Evolutionary conservation across 169 alveolate species (phyloP).

Genomic region (Eimeria necatrix): DNA sequence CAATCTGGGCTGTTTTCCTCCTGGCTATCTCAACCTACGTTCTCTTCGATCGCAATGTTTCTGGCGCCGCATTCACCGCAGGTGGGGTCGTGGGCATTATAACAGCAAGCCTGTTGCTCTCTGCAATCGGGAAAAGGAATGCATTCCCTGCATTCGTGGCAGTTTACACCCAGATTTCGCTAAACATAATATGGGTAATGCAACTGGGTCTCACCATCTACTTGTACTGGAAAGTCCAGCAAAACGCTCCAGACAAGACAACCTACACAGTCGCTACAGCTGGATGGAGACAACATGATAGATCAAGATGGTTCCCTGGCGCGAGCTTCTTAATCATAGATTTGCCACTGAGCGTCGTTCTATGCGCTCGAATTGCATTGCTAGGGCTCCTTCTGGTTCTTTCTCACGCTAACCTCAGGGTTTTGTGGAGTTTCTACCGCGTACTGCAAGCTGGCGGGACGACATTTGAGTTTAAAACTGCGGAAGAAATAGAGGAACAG

Average conservation of each 20-base stretch:
- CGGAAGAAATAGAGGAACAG: conserved; percentile 79
- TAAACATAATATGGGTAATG: conserved; percentile 63
- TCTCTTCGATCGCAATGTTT: conserved; percentile 68
- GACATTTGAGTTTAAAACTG: conserved; percentile 67
- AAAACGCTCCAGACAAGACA: background rate
- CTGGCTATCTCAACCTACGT: conserved; percentile 65
- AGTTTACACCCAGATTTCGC: conserved; percentile 73
- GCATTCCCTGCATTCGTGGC: conserved; percentile 79
- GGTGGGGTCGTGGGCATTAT: conserved; percentile 77
- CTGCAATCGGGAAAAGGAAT: conserved; percentile 70
- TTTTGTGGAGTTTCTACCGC: conserved; percentile 81
- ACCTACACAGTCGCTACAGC: conserved; percentile 63
- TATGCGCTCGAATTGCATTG: conserved; percentile 64
- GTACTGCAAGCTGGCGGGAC: conserved; percentile 81
- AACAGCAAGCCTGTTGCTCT: conserved; percentile 77
- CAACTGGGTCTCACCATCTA: conserved; percentile 69
- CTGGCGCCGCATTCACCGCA: conserved; percentile 79
- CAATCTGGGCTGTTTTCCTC: conserved; percentile 79
- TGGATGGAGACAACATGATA: conserved; percentile 61
- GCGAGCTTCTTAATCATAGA: conserved; percentile 55
- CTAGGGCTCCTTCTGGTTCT: conserved; percentile 60
- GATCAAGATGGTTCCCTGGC: background rate
- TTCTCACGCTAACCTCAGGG: conserved; percentile 62
- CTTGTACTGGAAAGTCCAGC: conserved; percentile 56
- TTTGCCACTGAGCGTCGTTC: conserved; percentile 62